Percentiles rank a stretch among this genome's conserved stretches.
Conservation (phyloP, 345 rosid species). For the Durio zibethinus region DNA sequence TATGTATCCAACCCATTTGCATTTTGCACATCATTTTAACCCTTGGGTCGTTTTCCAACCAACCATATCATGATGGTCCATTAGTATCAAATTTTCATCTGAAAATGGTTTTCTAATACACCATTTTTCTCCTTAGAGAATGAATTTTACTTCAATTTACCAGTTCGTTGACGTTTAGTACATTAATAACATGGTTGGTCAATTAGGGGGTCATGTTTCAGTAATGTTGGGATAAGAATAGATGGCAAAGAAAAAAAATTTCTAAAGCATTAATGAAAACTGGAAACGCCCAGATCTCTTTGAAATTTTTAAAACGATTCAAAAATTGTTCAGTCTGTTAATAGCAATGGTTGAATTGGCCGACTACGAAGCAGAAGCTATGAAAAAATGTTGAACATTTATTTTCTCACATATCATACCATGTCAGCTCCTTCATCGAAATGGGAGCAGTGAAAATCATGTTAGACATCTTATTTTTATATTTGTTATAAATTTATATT, state of each 20-base stretch:
- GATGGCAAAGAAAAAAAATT: neutral
- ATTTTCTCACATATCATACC: too few relatives aligned
- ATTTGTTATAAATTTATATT: too few relatives aligned
- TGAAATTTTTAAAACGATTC: too few relatives aligned
- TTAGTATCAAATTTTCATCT: neutral
- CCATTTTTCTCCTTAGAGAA: neutral
- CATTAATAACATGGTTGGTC: conserved; percentile 3
- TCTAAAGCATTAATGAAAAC: neutral
- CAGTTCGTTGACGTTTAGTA: neutral
- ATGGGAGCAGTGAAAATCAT: too few relatives aligned
- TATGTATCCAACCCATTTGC: neutral
- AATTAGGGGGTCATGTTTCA: neutral
- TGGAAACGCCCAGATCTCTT: neutral
- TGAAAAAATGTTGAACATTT: too few relatives aligned
- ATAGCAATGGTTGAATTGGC: too few relatives aligned
- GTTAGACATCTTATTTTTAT: too few relatives aligned
- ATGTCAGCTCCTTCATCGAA: too few relatives aligned
- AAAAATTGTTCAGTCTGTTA: too few relatives aligned
- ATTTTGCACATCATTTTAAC: neutral
- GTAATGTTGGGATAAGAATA: neutral
- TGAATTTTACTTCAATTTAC: neutral
- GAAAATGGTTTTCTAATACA: neutral
- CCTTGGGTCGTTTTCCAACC: neutral
- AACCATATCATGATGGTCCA: conserved; percentile 4
- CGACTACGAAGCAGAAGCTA: too few relatives aligned